A percentile compares a stretch with the other conserved stretches of the same genome.
These are phyloP conservation scores for Colletotrichum somersetense DNA, from an alignment of 2,329 filamentous ascomycete species.

Conservation along the genomic window DNA sequence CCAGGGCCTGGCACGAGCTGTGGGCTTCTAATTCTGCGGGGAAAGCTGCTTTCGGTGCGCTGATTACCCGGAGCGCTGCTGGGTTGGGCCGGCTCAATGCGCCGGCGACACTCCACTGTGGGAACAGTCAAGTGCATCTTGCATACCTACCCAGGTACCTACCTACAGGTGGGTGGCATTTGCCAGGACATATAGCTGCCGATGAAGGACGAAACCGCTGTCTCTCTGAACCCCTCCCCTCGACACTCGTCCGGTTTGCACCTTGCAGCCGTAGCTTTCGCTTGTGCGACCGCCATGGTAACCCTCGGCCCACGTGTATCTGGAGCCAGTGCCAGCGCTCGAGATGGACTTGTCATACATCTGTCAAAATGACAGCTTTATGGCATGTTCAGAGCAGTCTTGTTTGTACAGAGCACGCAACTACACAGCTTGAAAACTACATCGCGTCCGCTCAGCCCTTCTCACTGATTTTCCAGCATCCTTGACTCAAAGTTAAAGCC, in stretches of 20 bases:
- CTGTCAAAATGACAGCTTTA: neutral
- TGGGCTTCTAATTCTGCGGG: constrained; percentile 41
- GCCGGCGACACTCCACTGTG: constrained; percentile 19
- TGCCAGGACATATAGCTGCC: neutral
- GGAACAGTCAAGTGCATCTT: constrained; percentile 12
- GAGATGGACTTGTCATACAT: neutral
- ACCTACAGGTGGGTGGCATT: no score
- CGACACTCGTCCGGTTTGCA: neutral
- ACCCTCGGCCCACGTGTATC: neutral
- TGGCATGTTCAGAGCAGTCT: neutral
- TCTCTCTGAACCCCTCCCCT: neutral
- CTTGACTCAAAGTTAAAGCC: constrained; percentile 74
- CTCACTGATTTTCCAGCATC: constrained; percentile 51
- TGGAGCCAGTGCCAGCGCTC: neutral
- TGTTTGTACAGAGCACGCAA: neutral
- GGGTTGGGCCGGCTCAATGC: constrained; percentile 8
- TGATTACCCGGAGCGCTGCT: constrained; percentile 33
- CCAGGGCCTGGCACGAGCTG: constrained; percentile 26
- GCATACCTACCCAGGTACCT: neutral
- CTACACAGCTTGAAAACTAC: constrained; percentile 30
- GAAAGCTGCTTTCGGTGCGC: constrained; percentile 41
- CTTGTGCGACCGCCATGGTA: neutral
- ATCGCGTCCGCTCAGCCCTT: neutral
- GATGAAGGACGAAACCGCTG: neutral
- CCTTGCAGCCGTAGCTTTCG: neutral